A percentile compares a stretch with the other conserved stretches of the same genome.
phyloP scores from a whole-genome alignment of 768 basidiomycete species.

The Pleurotus platypus region DNA sequence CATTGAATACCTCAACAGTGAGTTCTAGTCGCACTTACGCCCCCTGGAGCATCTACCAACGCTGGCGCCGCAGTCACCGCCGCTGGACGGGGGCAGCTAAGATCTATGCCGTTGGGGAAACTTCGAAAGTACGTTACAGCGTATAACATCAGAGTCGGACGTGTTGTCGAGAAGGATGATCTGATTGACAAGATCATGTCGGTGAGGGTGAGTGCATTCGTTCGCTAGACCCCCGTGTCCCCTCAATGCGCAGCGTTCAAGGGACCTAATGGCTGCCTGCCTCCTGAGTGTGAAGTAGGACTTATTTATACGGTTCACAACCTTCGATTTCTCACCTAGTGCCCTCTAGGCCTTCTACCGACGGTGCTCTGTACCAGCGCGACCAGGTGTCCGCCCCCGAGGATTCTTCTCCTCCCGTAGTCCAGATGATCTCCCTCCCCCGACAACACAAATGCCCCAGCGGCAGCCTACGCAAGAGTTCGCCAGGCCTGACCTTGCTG shows the following conservation, averaged over 20 bases:
- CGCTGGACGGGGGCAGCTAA: constrained; percentile 53
- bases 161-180: constrained; percentile 76
- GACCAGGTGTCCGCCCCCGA: constrained; percentile 28
- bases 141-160: constrained; percentile 61
- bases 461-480: constrained; percentile 28
- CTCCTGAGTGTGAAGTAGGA: constrained; percentile 53
- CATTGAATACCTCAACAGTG: constrained; percentile 67
- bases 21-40: constrained; percentile 16
- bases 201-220: constrained; percentile 40
- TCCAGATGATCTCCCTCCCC: constrained; percentile 32
- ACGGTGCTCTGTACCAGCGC: constrained; percentile 57
- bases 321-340: not conserved
- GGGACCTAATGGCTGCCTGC: constrained; percentile 61
- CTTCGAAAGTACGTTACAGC: constrained; percentile 68
- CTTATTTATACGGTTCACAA: not conserved
- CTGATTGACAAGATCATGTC: constrained; percentile 61
- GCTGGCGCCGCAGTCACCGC: constrained; percentile 56
- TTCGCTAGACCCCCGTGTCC: no score
- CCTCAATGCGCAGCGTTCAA: constrained; percentile 18
- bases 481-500: constrained; percentile 62
- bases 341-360: constrained; percentile 53
- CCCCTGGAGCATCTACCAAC: constrained; percentile 7
- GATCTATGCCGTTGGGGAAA: constrained; percentile 51
- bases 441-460: constrained; percentile 21
- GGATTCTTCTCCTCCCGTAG: constrained; percentile 42